These are phyloP conservation scores for Petrea volubilis DNA, from an alignment of 257 asterid genomes.

Conservation along the genomic window DNA sequence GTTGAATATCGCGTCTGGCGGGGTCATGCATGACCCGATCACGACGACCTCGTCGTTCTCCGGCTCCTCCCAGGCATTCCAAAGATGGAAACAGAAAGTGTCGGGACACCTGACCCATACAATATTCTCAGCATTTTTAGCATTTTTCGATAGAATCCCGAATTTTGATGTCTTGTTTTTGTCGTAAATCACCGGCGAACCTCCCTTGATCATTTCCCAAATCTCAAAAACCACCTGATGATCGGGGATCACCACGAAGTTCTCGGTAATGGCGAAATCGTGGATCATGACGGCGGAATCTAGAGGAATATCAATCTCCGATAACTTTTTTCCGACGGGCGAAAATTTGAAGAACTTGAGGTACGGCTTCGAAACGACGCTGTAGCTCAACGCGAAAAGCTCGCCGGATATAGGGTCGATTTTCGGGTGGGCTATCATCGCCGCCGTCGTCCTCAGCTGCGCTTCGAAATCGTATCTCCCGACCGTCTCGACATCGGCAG, in stretches of 20 bases:
- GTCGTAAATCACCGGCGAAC: constrained; percentile 43
- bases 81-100: constrained; percentile 43
- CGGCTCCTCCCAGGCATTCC: constrained; percentile 57
- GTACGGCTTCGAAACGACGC: constrained; percentile 35
- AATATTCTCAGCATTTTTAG: constrained; percentile 18
- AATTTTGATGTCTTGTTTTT: constrained; percentile 38
- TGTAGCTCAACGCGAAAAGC: constrained; percentile 38
- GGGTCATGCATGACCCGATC: constrained; percentile 54
- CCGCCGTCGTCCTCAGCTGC: constrained; percentile 20
- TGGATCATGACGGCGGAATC: constrained; percentile 41
- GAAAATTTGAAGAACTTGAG: constrained; percentile 39
- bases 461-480: constrained; percentile 32
- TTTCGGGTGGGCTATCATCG: constrained; percentile 56
- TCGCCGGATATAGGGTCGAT: constrained; percentile 41
- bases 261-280: constrained; percentile 42
- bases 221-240: constrained; percentile 48
- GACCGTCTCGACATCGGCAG: constrained; percentile 41
- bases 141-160: constrained; percentile 33
- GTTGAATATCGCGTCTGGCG: constrained; percentile 50
- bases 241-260: constrained; percentile 40
- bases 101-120: constrained; percentile 40
- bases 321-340: constrained; percentile 22
- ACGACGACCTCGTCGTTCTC: constrained; percentile 45
- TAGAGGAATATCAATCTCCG: constrained; percentile 29
- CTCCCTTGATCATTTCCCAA: constrained; percentile 39